Base-by-base conservation (phyloP, 2,329 filamentous ascomycete species). In the Neocatenulostroma microsporum region DNA sequence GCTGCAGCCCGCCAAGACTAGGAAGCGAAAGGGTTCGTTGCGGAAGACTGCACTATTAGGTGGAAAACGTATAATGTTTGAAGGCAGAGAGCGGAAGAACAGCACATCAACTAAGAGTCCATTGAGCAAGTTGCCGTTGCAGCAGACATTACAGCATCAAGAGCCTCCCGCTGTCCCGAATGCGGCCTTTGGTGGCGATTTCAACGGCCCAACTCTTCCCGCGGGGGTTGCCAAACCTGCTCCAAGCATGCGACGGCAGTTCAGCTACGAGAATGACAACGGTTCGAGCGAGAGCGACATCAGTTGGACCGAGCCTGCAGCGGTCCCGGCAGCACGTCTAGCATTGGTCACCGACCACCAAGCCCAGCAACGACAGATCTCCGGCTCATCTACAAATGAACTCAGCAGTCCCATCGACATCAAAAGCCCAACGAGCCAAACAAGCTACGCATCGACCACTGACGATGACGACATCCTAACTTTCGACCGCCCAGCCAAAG, bases 41-140 rank as follows among this genome's bases (percentile, higher is more conserved):
- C 76, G 88, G 41, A 94, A 94, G 62, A 85, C 84, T 9, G 87
- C 86, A 18, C 68, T 94, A 32, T 70, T 94, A 13, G 84, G 85
- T 12, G 82, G 82, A 44, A 80, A 81, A 34, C 45, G 52, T n/a
- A 43, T 57, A 15, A 43, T 76, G 71, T 37, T 78, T 74, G 58
- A 70, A 74, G 42, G 77, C 76, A 49, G 70, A 63, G 53, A 73
- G 65, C 47, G 77, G 43, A 53, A 50, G 45, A 56, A 54, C 38
- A 61, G 54, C 33, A 28, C 45, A 39, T 50, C 56, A 40, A 57
- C 63, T 13, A 50, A 70, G 40, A 48, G 25, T 36, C 49, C 32
- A 41, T 39, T 38, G 45, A 54, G 47, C 47, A 49, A 57, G 30
- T 36, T 48, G 47, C 27, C 54, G 21, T 36, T 39, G 30, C 49